A percentile compares a stretch with the other conserved stretches of the same genome.
These are phyloP conservation scores for Stephania japonica DNA, from an alignment of 164 flowering plant genomes.

Conservation along the genomic window DNA sequence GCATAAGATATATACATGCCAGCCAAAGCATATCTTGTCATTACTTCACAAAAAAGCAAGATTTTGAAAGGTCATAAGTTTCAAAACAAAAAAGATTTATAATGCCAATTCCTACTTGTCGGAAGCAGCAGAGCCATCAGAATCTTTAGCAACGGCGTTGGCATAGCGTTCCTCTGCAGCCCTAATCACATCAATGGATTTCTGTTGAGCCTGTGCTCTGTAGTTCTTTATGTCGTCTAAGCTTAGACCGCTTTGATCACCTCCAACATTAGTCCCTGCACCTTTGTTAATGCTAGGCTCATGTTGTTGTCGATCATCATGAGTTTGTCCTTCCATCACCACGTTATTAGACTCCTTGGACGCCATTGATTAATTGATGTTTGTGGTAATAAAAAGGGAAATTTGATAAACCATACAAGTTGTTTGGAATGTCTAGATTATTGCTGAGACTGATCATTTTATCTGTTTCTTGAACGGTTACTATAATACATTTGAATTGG, in stretches of 20 bases:
- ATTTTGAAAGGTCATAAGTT: no score
- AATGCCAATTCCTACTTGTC: neutral
- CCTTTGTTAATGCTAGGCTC: neutral
- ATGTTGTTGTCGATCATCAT: neutral
- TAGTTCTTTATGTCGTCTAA: neutral
- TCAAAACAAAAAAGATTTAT: no score
- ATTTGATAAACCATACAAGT: neutral
- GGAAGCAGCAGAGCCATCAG: neutral
- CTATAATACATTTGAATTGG: neutral
- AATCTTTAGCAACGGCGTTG: neutral
- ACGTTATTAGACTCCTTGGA: neutral
- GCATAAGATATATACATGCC: no score
- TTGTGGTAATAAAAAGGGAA: neutral
- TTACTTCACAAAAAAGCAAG: no score
- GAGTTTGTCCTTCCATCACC: neutral
- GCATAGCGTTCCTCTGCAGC: neutral
- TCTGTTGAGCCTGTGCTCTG: conserved; percentile 4
- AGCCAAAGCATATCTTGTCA: no score
- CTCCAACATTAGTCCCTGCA: neutral
- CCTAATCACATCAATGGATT: neutral
- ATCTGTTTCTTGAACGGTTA: neutral
- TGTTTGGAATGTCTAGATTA: neutral
- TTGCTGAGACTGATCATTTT: neutral
- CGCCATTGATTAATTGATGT: neutral
- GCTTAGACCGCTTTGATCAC: neutral